These are phyloP conservation scores for Macadamia integrifolia DNA, from an alignment of 164 flowering plant species.

Conservation along the genomic window DNA sequence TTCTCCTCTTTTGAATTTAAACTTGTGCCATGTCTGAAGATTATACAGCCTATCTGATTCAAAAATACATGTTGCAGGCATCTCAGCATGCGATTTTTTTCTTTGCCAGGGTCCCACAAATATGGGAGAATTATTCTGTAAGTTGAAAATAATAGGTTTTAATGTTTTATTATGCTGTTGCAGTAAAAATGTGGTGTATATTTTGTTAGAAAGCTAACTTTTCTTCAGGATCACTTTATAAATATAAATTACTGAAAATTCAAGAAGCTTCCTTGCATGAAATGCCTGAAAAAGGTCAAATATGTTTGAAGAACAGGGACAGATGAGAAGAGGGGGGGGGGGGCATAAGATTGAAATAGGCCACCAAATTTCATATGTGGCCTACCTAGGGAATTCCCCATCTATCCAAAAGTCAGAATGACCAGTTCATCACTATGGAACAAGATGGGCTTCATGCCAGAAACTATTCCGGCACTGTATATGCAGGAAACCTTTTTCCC, in stretches of 20 bases:
- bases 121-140: constrained; percentile 79
- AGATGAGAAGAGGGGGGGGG: too few species aligned
- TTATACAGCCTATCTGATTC: constrained; percentile 8
- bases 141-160: constrained; percentile 20
- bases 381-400: too few species aligned
- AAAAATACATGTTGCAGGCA: constrained; percentile 50
- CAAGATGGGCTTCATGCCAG: too few species aligned
- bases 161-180: not conserved
- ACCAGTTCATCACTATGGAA: too few species aligned
- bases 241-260: not conserved
- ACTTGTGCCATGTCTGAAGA: not conserved
- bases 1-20: not conserved
- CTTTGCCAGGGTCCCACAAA: constrained; percentile 86
- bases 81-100: constrained; percentile 94
- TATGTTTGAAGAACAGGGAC: too few species aligned
- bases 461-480: too few species aligned
- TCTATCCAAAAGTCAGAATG: too few species aligned
- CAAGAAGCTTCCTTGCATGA: not conserved
- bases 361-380: too few species aligned
- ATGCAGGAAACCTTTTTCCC: too few species aligned
- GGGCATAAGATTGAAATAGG: too few species aligned
- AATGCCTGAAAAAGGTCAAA: not conserved
- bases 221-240: not conserved
- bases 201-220: not conserved
- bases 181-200: not conserved